Evolutionary conservation across 2,329 filamentous ascomycete genomes (phyloP), one percentile per base, ranked within the genome.

Genomic region (Trichothecium sympodiale): DNA sequence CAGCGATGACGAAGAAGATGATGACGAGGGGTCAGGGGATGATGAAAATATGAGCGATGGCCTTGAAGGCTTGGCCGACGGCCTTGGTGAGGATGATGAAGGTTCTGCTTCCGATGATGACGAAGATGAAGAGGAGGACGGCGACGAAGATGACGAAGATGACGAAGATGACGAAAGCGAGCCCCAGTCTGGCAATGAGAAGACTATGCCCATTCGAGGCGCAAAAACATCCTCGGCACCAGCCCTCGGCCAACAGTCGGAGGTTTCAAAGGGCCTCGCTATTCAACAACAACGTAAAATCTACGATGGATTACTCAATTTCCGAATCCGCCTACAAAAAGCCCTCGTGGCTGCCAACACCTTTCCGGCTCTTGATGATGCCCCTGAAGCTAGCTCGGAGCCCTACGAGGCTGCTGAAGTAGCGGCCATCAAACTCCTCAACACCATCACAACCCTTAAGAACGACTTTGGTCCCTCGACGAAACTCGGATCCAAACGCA

Each of bases 321-420:
- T 87, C 12, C 79, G 91, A 15, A 95, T 98, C 51, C 83, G 89
- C 41, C 63, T 98, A 14, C 93, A 98, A 56, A 96, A 95, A 57
- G 86, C 84, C 2, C 62, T 98, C 12, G 73, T 91, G 13, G 80
- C 83, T 0, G 74, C 80, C 17, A 95, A 95, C 56, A 81, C 86
- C 1, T 66, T 93, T 29, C 57, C 69, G 13, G 52, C 63, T 1
- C 46, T 69, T 2, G 60, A 67, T 1, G 56, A 56, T 12, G 57
- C 53, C 17, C 46, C 51, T 5, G 52, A 50, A 54, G 38, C 50
- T 43, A 43, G 55, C 3, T 51, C 62, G 29, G 62, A 71, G 53
- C 78, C 59, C 49, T 94, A 67, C 62, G 75, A 70, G 45, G 83
- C 83, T 0, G 88, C 88, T 1, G 89, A 96, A 59, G 74, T 80